Conservation (phyloP, 805 yeast genomes). For the Pichia sporocuriosa region DNA sequence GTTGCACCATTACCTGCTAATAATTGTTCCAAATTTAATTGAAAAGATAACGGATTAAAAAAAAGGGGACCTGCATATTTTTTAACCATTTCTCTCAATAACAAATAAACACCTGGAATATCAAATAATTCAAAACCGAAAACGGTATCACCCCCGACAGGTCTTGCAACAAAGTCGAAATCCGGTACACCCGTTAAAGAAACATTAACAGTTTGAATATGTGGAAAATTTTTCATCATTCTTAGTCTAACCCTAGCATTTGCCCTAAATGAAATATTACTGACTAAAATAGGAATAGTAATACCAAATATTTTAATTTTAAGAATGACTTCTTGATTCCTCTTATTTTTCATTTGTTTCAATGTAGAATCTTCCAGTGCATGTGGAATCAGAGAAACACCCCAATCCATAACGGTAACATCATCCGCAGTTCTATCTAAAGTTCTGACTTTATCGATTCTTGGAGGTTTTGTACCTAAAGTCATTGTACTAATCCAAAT, state of each 20-base stretch:
- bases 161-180: constrained; percentile 74
- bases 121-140: constrained; percentile 84
- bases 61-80: constrained; percentile 86
- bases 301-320: constrained; percentile 80
- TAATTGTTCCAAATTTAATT: constrained; percentile 85
- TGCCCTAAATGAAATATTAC: constrained; percentile 72
- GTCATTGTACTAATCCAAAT: constrained; percentile 86
- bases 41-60: constrained; percentile 86
- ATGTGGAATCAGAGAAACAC: constrained; percentile 87
- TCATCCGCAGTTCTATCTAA: constrained; percentile 86
- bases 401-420: constrained; percentile 98
- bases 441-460: constrained; percentile 85
- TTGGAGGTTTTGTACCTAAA: constrained; percentile 91
- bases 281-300: constrained; percentile 70
- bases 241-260: constrained; percentile 74
- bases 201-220: constrained; percentile 82
- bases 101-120: constrained; percentile 79
- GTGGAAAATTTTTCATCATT: constrained; percentile 89
- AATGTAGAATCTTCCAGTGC: constrained; percentile 76
- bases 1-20: constrained; percentile 74
- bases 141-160: constrained; percentile 69
- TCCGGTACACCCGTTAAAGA: constrained; percentile 82
- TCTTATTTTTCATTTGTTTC: constrained; percentile 77
- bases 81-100: constrained; percentile 77
- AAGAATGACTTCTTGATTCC: constrained; percentile 73